These are phyloP conservation scores for Penicillium sp. DNA, from an alignment of 2,329 filamentous ascomycete genomes.

Conservation along the genomic window DNA sequence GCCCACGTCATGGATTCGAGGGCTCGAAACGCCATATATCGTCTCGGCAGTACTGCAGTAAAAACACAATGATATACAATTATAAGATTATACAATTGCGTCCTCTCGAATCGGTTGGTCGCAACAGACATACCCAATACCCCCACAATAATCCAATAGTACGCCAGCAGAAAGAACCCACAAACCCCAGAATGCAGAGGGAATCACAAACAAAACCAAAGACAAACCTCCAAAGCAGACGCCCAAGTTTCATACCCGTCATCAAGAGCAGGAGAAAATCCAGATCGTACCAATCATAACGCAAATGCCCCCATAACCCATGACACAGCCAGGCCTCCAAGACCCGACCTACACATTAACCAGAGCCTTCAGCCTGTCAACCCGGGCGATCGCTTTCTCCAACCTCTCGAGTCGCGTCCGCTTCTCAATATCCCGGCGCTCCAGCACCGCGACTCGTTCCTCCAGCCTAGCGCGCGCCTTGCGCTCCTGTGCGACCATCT, in stretches of 20 bases:
- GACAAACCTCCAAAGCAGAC: constrained; percentile 5
- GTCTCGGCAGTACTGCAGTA: not conserved
- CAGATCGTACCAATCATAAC: constrained; percentile 18
- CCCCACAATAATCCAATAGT: not conserved
- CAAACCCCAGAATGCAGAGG: constrained; percentile 3
- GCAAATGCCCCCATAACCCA: constrained; percentile 6
- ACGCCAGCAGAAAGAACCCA: not conserved
- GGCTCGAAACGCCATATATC: not conserved
- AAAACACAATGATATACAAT: not conserved
- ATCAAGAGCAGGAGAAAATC: constrained; percentile 3
- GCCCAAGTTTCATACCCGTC: constrained; percentile 15
- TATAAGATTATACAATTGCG: not conserved
- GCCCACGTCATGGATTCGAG: not conserved
- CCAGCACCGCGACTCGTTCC: constrained; percentile 50
- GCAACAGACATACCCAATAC: not conserved
- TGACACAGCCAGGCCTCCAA: not conserved
- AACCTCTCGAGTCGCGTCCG: constrained; percentile 55
- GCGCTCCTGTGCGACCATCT: constrained; percentile 66
- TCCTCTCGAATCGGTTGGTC: not conserved
- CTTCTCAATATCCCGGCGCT: constrained; percentile 52
- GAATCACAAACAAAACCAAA: constrained; percentile 15
- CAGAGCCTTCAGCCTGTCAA: constrained; percentile 60
- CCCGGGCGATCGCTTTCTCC: constrained; percentile 59
- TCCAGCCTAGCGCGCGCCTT: constrained; percentile 58
- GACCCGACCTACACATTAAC: constrained; percentile 38